Evolutionary conservation across 2,329 filamentous ascomycete species (phyloP), one percentile per base, ranked within the genome.

Genomic region (Neopestalotiopsis sp.): DNA sequence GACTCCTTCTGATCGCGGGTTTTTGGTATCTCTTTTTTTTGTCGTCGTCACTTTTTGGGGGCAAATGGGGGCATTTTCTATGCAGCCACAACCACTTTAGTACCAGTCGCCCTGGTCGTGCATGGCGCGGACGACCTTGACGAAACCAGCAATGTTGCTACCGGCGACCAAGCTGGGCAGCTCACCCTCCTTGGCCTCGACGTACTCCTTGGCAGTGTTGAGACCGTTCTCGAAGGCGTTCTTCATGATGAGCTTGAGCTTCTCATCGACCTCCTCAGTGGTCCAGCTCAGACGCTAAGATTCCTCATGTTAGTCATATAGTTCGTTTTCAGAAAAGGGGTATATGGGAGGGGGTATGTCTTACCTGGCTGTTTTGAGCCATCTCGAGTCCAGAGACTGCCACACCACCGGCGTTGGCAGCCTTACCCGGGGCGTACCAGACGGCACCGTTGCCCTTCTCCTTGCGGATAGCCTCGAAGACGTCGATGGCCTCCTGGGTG

Each of bases 371-470:
- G 90, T 99, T 98, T 90, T 99, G 96, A 7, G 95, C 95, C 96
- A 99, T 99, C 89, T 99, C 96, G 59, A 99, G 90, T 76, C 96
- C 96, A 2, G 94, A 97, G 56, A 99, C 96, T 68, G 96, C 96
- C 69, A 98, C 96, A 87, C 96, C 96, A 82, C 96, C 96, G 75
- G 94, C 94, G 87, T 98, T 98, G 85, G 95, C 94, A 40, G 96
- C 96, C 90, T 98, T 98, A 76, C 94, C 95, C 65, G 95, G 95
- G 20, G 93, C 96, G 83, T 98, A 98, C 96, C 96, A 99, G 82
- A 97, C 90, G 70, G 93, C 90, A 6, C 84, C 80, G 66, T 83
- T 82, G 73, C 89, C 90, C 86, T 94, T 90, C 80, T 89, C 89
- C 80, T 86, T 90, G 75, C 95, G 89, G 77, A 91, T 86, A 20